Evolutionary conservation across 495 filamentous ascomycete species (phyloP).

Genomic region (Elasticomyces elasticus): DNA sequence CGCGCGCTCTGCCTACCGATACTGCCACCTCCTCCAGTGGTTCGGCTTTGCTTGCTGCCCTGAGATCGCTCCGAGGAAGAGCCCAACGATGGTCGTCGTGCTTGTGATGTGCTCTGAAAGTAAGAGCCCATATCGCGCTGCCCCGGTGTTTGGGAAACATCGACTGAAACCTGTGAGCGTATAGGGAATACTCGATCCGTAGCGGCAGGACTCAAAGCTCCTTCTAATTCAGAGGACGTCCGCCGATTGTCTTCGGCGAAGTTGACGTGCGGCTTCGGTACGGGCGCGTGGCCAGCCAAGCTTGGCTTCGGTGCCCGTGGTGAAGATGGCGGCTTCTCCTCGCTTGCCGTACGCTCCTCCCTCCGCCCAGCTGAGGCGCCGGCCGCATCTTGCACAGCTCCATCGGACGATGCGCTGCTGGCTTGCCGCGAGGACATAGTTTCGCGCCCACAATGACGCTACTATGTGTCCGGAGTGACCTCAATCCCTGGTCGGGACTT

Average conservation of each 20-base stretch:
- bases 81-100: slow-evolving; percentile 4
- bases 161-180: slow-evolving; percentile 68
- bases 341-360: background rate
- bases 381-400: background rate
- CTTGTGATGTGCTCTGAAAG: slow-evolving; percentile 21
- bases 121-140: slow-evolving; percentile 19
- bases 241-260: background rate
- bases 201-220: slow-evolving; percentile 34
- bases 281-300: background rate
- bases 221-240: slow-evolving; percentile 6
- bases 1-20: no score
- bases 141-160: slow-evolving; percentile 41
- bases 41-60: background rate
- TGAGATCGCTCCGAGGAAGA: background rate
- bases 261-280: slow-evolving; percentile 2
- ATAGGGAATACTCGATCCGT: slow-evolving; percentile 73
- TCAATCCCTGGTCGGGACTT: no score
- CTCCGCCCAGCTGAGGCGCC: background rate
- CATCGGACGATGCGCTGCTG: background rate
- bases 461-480: no score
- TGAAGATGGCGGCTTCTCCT: background rate
- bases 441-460: background rate
- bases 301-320: background rate
- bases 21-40: no score
- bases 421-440: background rate